phyloP scores from a whole-genome alignment of 164 flowering plant species.

The Nymphaea colorata region DNA sequence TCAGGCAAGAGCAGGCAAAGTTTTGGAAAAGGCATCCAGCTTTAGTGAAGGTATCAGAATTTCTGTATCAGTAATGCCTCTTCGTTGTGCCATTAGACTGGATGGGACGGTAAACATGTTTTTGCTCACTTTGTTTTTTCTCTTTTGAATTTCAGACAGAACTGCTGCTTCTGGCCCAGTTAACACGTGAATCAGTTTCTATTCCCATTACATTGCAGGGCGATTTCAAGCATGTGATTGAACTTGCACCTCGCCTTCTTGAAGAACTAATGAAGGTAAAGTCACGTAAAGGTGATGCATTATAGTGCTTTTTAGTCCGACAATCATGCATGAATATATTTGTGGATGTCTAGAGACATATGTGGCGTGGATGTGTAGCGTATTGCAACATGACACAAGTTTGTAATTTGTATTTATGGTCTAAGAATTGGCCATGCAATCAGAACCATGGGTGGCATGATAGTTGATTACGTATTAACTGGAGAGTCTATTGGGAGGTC shows the following conservation, averaged over 20 bases:
- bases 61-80: not conserved
- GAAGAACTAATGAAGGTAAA: slow-evolving; percentile 94
- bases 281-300: no score
- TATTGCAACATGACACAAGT: no score
- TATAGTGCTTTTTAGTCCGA: no score
- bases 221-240: slow-evolving; percentile 70
- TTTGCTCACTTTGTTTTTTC: slow-evolving; percentile 1
- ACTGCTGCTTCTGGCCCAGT: slow-evolving; percentile 82
- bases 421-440: no score
- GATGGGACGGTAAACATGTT: no score
- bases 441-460: no score
- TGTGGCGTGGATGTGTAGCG: no score
- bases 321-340: no score
- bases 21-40: slow-evolving; percentile 98
- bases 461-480: no score
- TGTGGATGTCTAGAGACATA: no score
- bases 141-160: slow-evolving; percentile 54
- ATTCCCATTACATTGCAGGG: slow-evolving; percentile 46
- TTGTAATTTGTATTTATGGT: no score
- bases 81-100: not conserved
- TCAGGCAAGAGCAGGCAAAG: slow-evolving; percentile 88
- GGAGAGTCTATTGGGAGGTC: no score
- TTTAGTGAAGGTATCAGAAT: slow-evolving; percentile 52
- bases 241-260: slow-evolving; percentile 91
- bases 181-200: slow-evolving; percentile 61